These are phyloP conservation scores for Sphagnurus paluster DNA, from an alignment of 1,284 basidiomycete genomes.

Conservation along the genomic window DNA sequence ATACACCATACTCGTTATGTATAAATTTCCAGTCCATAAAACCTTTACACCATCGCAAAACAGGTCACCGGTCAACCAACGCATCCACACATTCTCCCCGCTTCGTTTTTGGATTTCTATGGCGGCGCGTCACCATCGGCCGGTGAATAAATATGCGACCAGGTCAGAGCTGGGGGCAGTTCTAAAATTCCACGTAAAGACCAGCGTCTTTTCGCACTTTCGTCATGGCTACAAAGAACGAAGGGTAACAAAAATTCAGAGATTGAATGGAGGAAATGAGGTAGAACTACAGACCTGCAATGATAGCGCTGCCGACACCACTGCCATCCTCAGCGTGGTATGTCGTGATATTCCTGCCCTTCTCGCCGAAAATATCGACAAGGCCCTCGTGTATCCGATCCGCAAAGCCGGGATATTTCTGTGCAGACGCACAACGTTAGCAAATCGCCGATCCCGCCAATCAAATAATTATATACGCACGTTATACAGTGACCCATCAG, in stretches of 20 bases:
- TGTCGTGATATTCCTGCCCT: conserved; percentile 87
- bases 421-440: conserved; percentile 11
- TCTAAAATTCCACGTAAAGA: conserved; percentile 28
- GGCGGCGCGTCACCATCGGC: no score
- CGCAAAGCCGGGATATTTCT: conserved; percentile 96
- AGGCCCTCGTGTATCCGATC: conserved; percentile 89
- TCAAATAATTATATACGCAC: conserved; percentile 46
- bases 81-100: no score
- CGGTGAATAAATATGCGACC: no score
- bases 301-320: conserved; percentile 95
- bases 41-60: no score
- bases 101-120: no score
- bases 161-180: no score
- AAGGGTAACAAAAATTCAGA: not conserved
- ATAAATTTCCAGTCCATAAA: no score
- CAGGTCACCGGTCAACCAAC: no score
- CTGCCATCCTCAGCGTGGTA: conserved; percentile 94
- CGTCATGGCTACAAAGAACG: conserved; percentile 29
- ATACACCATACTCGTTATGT: no score
- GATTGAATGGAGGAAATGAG: no score
- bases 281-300: conserved; percentile 66
- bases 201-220: conserved; percentile 30
- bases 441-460: not conserved
- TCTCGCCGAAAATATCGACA: conserved; percentile 91
- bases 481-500: conserved; percentile 92